phyloP scores from a whole-genome alignment of 2,329 filamentous ascomycete species.

The Exophiala calicioides region DNA sequence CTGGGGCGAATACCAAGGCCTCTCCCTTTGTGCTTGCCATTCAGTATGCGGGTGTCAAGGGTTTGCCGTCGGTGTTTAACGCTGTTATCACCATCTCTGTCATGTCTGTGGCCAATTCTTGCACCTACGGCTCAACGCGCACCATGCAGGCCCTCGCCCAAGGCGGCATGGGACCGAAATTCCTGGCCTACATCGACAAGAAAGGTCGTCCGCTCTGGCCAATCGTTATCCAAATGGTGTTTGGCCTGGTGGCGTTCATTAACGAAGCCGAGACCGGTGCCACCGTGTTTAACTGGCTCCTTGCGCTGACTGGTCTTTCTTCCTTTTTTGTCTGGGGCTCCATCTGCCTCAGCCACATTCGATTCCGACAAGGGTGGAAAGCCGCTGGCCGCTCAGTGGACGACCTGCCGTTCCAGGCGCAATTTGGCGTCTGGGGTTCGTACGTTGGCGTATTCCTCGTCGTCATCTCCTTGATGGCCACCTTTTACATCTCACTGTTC shows the following conservation, averaged over 20 bases:
- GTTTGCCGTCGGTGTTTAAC: constrained; percentile 87
- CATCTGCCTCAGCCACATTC: constrained; percentile 63
- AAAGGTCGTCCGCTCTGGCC: constrained; percentile 76
- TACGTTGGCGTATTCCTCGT: constrained; percentile 72
- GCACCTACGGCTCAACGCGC: constrained; percentile 86
- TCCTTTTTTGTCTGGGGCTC: constrained; percentile 70
- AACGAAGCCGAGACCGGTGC: constrained; percentile 50
- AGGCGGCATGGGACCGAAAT: constrained; percentile 74
- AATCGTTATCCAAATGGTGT: constrained; percentile 64
- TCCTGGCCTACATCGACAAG: constrained; percentile 79
- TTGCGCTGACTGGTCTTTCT: constrained; percentile 71
- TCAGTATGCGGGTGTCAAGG: constrained; percentile 75
- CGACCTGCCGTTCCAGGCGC: constrained; percentile 79
- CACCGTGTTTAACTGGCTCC: constrained; percentile 76
- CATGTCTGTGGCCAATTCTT: constrained; percentile 85
- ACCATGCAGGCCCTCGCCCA: constrained; percentile 88
- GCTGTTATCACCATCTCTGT: constrained; percentile 83
- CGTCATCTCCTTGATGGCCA: constrained; percentile 61
- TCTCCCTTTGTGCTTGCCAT: constrained; percentile 96
- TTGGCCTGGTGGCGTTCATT: constrained; percentile 79
- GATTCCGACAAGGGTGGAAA: constrained; percentile 81
- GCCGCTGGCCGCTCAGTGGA: constrained; percentile 67
- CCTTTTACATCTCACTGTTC: constrained; percentile 85
- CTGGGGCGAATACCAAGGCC: constrained; percentile 66
- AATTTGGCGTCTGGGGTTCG: constrained; percentile 76